Conservation (phyloP, 225 moss, liverwort and hornwort species). For the Asterella californica region DNA sequence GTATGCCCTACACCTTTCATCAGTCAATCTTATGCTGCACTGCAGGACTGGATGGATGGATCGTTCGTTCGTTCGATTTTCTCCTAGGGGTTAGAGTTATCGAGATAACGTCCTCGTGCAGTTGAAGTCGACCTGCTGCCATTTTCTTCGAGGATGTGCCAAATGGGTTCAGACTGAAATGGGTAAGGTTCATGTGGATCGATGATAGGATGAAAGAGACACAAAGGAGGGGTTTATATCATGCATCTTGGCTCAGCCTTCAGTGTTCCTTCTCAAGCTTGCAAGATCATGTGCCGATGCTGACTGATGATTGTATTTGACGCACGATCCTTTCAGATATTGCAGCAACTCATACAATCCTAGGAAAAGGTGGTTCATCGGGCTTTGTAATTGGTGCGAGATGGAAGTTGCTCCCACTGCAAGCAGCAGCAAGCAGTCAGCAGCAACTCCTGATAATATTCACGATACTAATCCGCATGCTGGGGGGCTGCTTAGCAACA, state of each 20-base stretch:
- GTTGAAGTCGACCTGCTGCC: neutral
- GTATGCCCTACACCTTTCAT: constrained; percentile 15
- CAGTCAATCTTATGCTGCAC: neutral
- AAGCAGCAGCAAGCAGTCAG: neutral
- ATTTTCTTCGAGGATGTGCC: neutral
- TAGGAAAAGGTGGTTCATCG: constrained; percentile 29
- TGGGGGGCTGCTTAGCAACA: neutral
- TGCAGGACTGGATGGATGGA: neutral
- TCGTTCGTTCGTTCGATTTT: neutral
- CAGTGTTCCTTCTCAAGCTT: neutral
- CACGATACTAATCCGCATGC: too few species aligned
- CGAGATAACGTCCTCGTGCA: neutral
- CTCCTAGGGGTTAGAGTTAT: neutral
- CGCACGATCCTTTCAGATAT: constrained; percentile 14
- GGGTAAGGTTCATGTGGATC: neutral
- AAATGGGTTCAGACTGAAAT: neutral
- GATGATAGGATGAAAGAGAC: neutral
- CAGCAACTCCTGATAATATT: neutral
- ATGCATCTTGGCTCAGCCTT: neutral
- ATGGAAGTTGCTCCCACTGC: constrained; percentile 10
- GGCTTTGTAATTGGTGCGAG: constrained; percentile 35
- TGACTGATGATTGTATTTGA: neutral
- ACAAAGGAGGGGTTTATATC: neutral
- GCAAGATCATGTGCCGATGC: neutral
- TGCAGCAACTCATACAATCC: constrained; percentile 38